Percentiles rank a stretch among this genome's conserved stretches.
Conservation (phyloP, 23 red algal species). For the Gracilaria caudata region DNA sequence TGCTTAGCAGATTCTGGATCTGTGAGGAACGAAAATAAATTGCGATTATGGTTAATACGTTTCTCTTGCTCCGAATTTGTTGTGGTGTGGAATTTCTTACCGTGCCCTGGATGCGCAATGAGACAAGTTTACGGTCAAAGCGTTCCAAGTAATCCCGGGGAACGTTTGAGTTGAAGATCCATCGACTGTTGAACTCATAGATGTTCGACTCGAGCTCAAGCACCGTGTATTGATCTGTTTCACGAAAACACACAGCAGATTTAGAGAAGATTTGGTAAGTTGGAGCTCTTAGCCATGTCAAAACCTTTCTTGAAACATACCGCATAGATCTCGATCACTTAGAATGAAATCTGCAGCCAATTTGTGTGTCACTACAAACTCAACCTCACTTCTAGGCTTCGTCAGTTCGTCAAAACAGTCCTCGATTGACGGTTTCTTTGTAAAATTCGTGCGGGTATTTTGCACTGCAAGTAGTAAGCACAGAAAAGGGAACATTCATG, state of each 20-base stretch:
- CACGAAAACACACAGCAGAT: background rate
- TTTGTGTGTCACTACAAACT: background rate
- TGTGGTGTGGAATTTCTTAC: background rate
- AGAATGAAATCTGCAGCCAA: background rate
- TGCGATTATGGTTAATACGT: too few relatives aligned
- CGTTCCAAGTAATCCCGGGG: background rate
- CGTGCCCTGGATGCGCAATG: constrained; percentile 16
- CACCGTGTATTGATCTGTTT: background rate
- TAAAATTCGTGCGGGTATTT: too few relatives aligned
- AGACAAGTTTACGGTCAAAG: constrained; percentile 24
- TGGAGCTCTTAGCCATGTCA: background rate
- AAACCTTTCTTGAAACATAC: background rate
- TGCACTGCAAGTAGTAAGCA: background rate
- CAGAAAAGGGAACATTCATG: background rate
- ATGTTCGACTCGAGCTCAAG: background rate
- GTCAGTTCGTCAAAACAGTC: background rate
- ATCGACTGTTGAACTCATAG: constrained; percentile 41
- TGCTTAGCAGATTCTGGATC: too few relatives aligned
- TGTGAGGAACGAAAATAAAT: too few relatives aligned
- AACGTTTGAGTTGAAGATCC: constrained; percentile 19
- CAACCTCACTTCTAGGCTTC: background rate
- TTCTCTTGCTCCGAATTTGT: too few relatives aligned
- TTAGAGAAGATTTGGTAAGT: background rate
- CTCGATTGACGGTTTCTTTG: background rate
- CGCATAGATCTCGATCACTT: background rate